Evolutionary conservation across 2,329 filamentous ascomycete species (phyloP).

Genomic region (Rhynchosporium graminicola): DNA sequence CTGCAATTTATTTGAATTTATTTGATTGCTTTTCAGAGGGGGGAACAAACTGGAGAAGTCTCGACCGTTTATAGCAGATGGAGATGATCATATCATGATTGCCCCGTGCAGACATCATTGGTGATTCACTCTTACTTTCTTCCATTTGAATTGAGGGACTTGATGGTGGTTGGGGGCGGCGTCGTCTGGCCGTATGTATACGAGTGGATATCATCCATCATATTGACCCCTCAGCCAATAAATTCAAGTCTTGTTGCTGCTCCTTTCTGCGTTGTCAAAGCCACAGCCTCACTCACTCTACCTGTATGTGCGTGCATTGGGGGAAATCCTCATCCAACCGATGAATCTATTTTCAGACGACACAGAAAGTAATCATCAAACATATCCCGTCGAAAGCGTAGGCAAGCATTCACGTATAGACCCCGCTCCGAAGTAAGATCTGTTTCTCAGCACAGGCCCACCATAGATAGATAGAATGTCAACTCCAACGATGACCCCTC

Average conservation of each 20-base stretch:
- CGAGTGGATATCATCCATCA: not conserved
- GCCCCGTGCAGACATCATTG: conserved; percentile 11
- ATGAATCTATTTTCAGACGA: conserved; percentile 19
- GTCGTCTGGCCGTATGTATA: not conserved
- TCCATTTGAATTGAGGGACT: not conserved
- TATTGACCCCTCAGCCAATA: conserved; percentile 1
- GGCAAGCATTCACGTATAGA: conserved; percentile 10
- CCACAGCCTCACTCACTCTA: conserved; percentile 20
- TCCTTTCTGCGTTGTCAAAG: conserved; percentile 11
- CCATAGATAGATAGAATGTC: conserved; percentile 13
- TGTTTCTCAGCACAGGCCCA: conserved; percentile 18
- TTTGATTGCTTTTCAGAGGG: conserved; percentile 2
- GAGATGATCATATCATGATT: not conserved
- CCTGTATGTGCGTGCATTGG: conserved; percentile 1
- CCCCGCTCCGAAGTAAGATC: conserved; percentile 6
- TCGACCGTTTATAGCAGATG: not conserved
- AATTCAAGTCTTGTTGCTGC: conserved; percentile 8
- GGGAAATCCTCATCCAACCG: conserved; percentile 12
- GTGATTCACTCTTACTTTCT: not conserved
- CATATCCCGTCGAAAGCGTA: not conserved
- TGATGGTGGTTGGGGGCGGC: conserved; percentile 10
- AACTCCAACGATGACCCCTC: not conserved
- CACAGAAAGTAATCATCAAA: not conserved
- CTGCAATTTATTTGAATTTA: not conserved
- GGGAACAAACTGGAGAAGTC: not conserved